These are phyloP conservation scores for Brassica carinata DNA, from an alignment of 345 rosid species.

Conservation along the genomic window DNA sequence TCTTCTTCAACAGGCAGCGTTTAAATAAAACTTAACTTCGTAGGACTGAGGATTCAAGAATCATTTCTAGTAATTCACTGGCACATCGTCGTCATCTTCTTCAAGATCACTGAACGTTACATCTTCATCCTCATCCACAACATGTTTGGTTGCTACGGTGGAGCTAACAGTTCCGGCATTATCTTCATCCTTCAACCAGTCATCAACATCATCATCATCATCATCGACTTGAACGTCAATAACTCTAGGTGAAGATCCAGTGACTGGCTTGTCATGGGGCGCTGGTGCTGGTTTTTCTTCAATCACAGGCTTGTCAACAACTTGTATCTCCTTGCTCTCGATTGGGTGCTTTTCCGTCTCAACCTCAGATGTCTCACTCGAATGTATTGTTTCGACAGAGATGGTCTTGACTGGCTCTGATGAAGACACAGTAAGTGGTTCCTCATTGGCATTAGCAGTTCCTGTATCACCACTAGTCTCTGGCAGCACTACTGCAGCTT, in stretches of 20 bases:
- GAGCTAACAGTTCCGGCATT: slow-evolving; percentile 49
- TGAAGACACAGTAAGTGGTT: slow-evolving; percentile 34
- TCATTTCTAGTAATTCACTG: slow-evolving; percentile 48
- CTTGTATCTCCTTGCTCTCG: slow-evolving; percentile 52
- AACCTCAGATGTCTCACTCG: slow-evolving; percentile 42
- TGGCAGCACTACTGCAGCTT: slow-evolving; percentile 48
- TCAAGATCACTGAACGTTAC: slow-evolving; percentile 95
- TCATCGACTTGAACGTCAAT: slow-evolving; percentile 45
- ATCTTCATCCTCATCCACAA: slow-evolving; percentile 83
- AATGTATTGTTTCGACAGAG: slow-evolving; percentile 35
- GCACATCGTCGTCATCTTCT: slow-evolving; percentile 55
- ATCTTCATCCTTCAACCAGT: slow-evolving; percentile 85
- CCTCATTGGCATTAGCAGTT: background rate
- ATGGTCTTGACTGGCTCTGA: slow-evolving; percentile 30
- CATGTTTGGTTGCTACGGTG: slow-evolving; percentile 37
- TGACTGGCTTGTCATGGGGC: slow-evolving; percentile 25
- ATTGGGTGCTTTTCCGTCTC: slow-evolving; percentile 68
- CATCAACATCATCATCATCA: slow-evolving; percentile 49
- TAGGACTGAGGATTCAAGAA: background rate
- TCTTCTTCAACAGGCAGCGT: slow-evolving; percentile 25
- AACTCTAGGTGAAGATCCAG: slow-evolving; percentile 38
- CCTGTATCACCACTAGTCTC: slow-evolving; percentile 42
- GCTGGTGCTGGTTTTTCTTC: slow-evolving; percentile 58
- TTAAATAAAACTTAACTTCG: background rate
- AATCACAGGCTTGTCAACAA: slow-evolving; percentile 63